Percentiles rank a stretch among this genome's conserved stretches.
Conservation (phyloP, 208 protist genomes). For the Naegleria gruberi region DNA sequence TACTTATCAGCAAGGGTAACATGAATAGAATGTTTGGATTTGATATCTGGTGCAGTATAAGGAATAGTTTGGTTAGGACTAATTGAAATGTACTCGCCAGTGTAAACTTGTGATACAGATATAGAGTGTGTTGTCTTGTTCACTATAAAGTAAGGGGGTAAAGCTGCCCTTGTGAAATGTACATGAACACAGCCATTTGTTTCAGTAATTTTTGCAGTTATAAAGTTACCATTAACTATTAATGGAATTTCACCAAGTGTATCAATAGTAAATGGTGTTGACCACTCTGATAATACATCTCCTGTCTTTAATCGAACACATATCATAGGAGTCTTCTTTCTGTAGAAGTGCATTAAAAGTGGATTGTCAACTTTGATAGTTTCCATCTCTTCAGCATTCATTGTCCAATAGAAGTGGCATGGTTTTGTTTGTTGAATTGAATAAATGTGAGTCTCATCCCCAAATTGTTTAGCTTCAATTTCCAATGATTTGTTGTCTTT, state of each 20-base stretch:
- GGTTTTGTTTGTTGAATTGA: neutral
- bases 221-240: neutral
- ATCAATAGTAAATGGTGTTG: neutral
- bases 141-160: neutral
- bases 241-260: neutral
- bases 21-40: neutral
- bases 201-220: neutral
- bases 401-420: neutral
- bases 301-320: neutral
- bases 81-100: neutral
- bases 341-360: neutral
- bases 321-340: neutral
- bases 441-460: neutral
- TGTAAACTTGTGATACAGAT: neutral
- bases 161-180: neutral
- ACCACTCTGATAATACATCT: neutral
- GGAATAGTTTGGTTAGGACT: neutral
- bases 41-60: neutral
- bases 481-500: neutral
- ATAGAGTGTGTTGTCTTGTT: neutral
- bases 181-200: neutral
- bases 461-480: conserved; percentile 5
- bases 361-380: neutral
- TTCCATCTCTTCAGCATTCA: neutral
- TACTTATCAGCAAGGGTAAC: neutral